Percentiles rank a stretch among this genome's conserved stretches.
Conservation (phyloP, 2,329 filamentous ascomycete species). For the Orbilia oligospora region DNA sequence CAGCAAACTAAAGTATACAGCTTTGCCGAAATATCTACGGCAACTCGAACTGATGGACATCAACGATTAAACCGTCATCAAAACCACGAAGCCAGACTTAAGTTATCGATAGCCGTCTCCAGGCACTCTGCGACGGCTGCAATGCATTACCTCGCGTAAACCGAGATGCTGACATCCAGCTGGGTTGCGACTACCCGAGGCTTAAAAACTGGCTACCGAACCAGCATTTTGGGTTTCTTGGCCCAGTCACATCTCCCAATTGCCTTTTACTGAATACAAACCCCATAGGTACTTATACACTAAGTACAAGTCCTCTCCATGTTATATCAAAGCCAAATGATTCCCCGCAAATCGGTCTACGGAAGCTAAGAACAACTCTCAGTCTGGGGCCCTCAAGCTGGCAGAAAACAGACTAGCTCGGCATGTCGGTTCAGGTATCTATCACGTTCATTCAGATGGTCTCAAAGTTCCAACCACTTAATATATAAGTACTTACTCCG, state of each 20-base stretch:
- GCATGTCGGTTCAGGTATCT: constrained; percentile 24
- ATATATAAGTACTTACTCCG: not conserved
- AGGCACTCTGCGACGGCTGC: not conserved
- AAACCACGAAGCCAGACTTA: constrained; percentile 13
- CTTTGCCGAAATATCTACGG: constrained; percentile 20
- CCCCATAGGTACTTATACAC: not conserved
- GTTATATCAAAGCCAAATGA: not conserved
- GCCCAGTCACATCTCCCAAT: not conserved
- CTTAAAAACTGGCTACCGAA: constrained; percentile 46
- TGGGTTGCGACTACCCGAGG: constrained; percentile 39
- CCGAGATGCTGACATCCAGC: constrained; percentile 38
- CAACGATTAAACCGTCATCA: constrained; percentile 16
- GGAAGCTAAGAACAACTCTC: not conserved
- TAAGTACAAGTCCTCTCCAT: too few relatives aligned
- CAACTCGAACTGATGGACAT: constrained; percentile 10
- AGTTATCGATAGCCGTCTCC: constrained; percentile 17
- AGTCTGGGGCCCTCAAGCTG: not conserved
- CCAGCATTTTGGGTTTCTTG: constrained; percentile 14
- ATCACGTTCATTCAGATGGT: constrained; percentile 5
- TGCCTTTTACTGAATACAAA: constrained; percentile 1
- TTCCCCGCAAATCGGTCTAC: not conserved
- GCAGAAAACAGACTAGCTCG: constrained; percentile 1
- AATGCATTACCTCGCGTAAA: constrained; percentile 19
- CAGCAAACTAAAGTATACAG: not conserved
- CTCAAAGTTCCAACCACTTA: not conserved